Conservation (phyloP, 2,329 filamentous ascomycete genomes). For the Chaetomiaceae sp. region DNA sequence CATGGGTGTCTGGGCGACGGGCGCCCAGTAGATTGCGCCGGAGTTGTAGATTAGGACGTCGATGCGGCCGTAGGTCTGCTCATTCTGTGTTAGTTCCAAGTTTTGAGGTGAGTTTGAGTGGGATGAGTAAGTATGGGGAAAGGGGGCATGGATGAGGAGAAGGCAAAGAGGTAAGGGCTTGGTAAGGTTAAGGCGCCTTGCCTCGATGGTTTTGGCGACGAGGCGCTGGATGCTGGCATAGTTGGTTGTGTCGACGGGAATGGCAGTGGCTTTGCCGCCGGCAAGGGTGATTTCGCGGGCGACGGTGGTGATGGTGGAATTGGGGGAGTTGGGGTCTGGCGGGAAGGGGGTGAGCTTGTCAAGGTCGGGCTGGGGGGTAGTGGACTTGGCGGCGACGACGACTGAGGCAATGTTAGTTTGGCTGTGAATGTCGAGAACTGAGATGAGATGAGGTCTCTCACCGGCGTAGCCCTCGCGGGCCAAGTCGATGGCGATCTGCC, state of each 20-base stretch:
- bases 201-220: slow-evolving; percentile 50
- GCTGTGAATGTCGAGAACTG: neutral
- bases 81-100: neutral
- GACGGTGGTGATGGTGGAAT: slow-evolving; percentile 78
- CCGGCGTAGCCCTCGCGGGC: slow-evolving; percentile 67
- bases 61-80: slow-evolving; percentile 54
- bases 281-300: slow-evolving; percentile 65
- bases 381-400: slow-evolving; percentile 72
- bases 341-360: slow-evolving; percentile 56
- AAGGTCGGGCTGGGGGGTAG: slow-evolving; percentile 51
- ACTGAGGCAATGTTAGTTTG: slow-evolving; percentile 42
- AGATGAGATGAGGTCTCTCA: slow-evolving; percentile 33
- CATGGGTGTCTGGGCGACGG: slow-evolving; percentile 66
- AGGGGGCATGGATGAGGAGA: too few relatives aligned
- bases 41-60: slow-evolving; percentile 80
- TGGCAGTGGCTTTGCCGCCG: slow-evolving; percentile 60
- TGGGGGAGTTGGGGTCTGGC: slow-evolving; percentile 68
- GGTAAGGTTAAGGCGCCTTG: neutral
- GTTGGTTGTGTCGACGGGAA: slow-evolving; percentile 67
- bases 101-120: neutral
- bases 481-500: slow-evolving; percentile 74
- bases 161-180: too few relatives aligned
- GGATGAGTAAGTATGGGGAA: too few relatives aligned
- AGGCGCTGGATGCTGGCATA: slow-evolving; percentile 57
- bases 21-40: slow-evolving; percentile 80